Conservation (phyloP, 352 stramenopile genomes). For the Pythium aquatile region DNA sequence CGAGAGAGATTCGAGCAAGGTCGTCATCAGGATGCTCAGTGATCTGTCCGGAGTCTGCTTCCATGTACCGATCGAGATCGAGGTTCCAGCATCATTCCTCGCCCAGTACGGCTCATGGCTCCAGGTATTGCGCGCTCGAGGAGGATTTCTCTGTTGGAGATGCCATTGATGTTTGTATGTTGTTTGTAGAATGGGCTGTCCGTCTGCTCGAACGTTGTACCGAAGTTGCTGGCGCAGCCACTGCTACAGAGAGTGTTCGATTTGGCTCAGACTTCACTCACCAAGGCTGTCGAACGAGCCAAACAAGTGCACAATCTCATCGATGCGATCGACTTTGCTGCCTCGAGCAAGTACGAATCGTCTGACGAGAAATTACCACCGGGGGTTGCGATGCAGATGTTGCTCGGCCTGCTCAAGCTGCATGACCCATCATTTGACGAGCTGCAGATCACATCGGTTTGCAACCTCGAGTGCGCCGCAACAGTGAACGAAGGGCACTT, state of each 20-base stretch:
- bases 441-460: background rate
- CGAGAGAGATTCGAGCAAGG: slow-evolving; percentile 1
- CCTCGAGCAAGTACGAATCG: background rate
- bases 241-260: slow-evolving; percentile 6
- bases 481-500: background rate
- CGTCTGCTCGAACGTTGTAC: slow-evolving; percentile 11
- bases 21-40: slow-evolving; percentile 17
- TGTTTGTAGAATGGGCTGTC: slow-evolving; percentile 2
- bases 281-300: background rate
- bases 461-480: background rate
- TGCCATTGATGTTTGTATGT: no score
- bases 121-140: slow-evolving; percentile 1
- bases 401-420: background rate
- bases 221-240: background rate
- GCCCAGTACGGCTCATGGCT: slow-evolving; percentile 17
- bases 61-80: slow-evolving; percentile 29
- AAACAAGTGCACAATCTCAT: background rate
- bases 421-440: background rate
- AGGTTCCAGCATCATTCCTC: slow-evolving; percentile 10
- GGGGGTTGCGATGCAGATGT: background rate
- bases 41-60: slow-evolving; percentile 28
- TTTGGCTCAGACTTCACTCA: background rate
- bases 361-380: background rate
- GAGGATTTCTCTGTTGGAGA: no score
- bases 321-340: background rate